Evolutionary conservation across 2,329 filamentous ascomycete genomes (phyloP), one percentile per base, ranked within the genome.

Genomic region (Cercospora beticola): DNA sequence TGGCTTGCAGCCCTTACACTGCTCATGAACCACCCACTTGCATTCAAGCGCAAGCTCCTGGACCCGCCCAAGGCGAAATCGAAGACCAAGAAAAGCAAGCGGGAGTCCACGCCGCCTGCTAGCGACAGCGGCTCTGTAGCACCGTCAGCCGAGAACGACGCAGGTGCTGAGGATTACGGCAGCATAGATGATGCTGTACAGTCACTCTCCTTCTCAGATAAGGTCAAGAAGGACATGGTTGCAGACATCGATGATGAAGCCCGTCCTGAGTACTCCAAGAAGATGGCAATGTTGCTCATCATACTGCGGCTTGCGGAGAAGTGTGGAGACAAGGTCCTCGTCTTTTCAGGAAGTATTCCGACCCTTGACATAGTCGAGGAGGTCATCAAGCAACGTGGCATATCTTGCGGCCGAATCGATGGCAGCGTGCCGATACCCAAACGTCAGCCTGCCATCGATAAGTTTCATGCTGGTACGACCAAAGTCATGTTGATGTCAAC

Each of bases 401-500:
- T 86, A 31, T 76, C 66, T 0, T 85, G 81, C 64, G 78, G 78
- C 30, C 86, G 90, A 23, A 85, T 97, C 1, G 91, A 96, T 78
- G 93, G 94, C 2, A 79, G 74, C 0, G 90, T 90, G 0, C 74
- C 77, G 0, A 84, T 90, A 49, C 67, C 73, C 0, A 81, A 81
- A 52, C 88, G 94, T 9, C 90, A 93, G 76, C 77, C 79, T 0
- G 79, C 86, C 49, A 86, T 90, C 8, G 91, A 92, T 70, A 76
- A 80, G 0, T 97, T 97, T 83, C 94, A 95, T 73, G 76, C 77
- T 0, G 84, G 88, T 26, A 67, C 78, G 1, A 73, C 71, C 23
- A 75, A 82, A 18, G 83, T 96, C 0, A 92, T 92, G 76, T 82
- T 97, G 1, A 93, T 97, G 66, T 97, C 93, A 0, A 97, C 93